Evolutionary conservation across 176 grass and related monocot genomes (phyloP).

Genomic region (Panicum miliaceum): DNA sequence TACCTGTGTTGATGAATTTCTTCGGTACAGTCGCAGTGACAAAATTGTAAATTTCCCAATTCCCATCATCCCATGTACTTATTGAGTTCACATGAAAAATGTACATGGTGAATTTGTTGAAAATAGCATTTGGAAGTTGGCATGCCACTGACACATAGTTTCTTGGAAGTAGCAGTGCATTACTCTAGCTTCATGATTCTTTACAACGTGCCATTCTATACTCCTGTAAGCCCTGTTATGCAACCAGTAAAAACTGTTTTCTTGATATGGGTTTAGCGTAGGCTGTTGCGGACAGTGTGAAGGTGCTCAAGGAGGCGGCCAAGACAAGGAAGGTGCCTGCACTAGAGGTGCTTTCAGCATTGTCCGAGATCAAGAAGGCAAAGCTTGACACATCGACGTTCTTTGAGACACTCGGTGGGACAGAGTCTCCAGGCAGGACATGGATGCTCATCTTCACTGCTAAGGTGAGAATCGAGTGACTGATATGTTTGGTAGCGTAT

Average conservation of each 20-base stretch:
- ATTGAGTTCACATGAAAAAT: neutral
- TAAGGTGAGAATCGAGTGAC: constrained; percentile 43
- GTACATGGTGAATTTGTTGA: neutral
- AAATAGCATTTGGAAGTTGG: neutral
- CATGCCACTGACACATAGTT: neutral
- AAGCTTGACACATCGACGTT: constrained; percentile 71
- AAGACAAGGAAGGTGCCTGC: constrained; percentile 77
- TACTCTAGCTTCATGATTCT: neutral
- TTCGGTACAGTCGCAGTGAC: neutral
- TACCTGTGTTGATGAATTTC: neutral
- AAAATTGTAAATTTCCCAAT: neutral
- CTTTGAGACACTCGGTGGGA: constrained; percentile 81
- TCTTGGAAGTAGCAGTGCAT: neutral
- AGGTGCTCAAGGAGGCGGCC: constrained; percentile 81
- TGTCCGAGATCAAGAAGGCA: constrained; percentile 77
- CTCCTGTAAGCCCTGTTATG: neutral
- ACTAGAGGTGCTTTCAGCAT: constrained; percentile 60
- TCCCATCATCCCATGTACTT: neutral
- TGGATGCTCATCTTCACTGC: constrained; percentile 99
- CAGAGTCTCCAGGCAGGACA: constrained; percentile 83
- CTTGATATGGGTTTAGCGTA: constrained; percentile 40
- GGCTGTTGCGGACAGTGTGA: constrained; percentile 67
- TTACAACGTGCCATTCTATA: neutral
- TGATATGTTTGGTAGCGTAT: neutral
- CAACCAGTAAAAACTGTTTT: neutral